phyloP scores from a whole-genome alignment of 2,329 filamentous ascomycete genomes.

The Colletotrichum sp. region DNA sequence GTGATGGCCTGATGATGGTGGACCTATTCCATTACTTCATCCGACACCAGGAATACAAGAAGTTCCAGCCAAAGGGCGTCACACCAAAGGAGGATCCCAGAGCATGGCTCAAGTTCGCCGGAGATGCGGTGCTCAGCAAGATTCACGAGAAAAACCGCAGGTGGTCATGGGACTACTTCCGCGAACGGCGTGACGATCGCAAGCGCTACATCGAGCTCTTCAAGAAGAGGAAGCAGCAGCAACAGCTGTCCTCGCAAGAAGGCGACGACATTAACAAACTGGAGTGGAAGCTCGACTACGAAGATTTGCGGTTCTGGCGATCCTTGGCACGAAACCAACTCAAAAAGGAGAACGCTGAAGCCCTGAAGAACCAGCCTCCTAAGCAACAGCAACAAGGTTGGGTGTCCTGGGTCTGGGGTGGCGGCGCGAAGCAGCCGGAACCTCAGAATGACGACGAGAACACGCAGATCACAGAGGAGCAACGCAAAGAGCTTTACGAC shows the following conservation, averaged over 20 bases:
- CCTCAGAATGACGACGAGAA: conserved; percentile 71
- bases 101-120: conserved; percentile 93
- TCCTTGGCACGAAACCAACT: conserved; percentile 93
- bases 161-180: conserved; percentile 97
- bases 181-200: conserved; percentile 89
- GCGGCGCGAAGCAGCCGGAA: conserved; percentile 69
- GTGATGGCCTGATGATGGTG: conserved; percentile 96
- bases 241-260: conserved; percentile 74
- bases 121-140: conserved; percentile 85
- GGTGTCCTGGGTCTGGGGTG: conserved; percentile 83
- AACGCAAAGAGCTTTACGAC: conserved; percentile 94
- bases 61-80: conserved; percentile 81
- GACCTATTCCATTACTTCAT: conserved; percentile 99
- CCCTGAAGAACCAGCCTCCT: conserved; percentile 69
- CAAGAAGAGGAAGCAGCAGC: conserved; percentile 86
- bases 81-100: conserved; percentile 87
- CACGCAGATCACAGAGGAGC: conserved; percentile 90
- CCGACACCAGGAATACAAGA: conserved; percentile 96
- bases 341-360: conserved; percentile 90
- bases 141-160: conserved; percentile 92
- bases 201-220: conserved; percentile 90
- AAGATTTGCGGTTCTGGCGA: conserved; percentile 96
- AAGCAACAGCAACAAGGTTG: conserved; percentile 79
- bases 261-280: conserved; percentile 74
- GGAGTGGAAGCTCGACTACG: conserved; percentile 89